These are phyloP conservation scores for Astragalus membranaceus DNA, from an alignment of 306 rosid species.

Conservation along the genomic window DNA sequence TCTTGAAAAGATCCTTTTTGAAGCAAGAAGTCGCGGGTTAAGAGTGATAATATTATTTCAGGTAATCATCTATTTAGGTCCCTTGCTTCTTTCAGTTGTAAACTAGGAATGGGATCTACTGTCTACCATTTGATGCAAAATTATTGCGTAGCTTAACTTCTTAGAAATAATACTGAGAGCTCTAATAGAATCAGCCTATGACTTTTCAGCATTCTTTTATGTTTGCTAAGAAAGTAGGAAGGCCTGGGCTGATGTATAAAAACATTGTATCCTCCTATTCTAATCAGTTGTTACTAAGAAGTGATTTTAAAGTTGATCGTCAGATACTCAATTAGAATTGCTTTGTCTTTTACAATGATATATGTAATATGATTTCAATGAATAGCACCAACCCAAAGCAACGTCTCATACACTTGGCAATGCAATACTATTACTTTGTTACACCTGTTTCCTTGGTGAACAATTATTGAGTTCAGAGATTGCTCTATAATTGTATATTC, in stretches of 20 bases:
- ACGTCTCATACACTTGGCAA: neutral
- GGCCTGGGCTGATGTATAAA: neutral
- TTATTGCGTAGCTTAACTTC: too few relatives aligned
- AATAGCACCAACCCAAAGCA: neutral
- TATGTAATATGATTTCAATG: neutral
- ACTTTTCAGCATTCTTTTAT: too few relatives aligned
- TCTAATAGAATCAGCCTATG: too few relatives aligned
- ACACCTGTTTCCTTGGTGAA: neutral
- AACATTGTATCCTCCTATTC: neutral
- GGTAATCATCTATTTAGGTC: conserved; percentile 17
- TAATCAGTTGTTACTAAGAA: neutral
- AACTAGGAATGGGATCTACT: too few relatives aligned
- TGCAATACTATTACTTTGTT: neutral
- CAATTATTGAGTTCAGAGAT: neutral
- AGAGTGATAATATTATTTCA: conserved; percentile 36
- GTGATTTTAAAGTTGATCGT: neutral
- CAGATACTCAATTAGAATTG: neutral
- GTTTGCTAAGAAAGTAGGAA: neutral
- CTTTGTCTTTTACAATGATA: neutral
- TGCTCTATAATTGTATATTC: neutral
- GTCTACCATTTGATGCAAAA: too few relatives aligned
- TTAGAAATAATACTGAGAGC: too few relatives aligned
- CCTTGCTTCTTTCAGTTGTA: neutral
- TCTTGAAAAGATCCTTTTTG: conserved; percentile 36
- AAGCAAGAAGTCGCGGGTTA: conserved; percentile 24